phyloP scores from a whole-genome alignment of 2,329 filamentous ascomycete genomes.

The Didymellaceae sp. region DNA sequence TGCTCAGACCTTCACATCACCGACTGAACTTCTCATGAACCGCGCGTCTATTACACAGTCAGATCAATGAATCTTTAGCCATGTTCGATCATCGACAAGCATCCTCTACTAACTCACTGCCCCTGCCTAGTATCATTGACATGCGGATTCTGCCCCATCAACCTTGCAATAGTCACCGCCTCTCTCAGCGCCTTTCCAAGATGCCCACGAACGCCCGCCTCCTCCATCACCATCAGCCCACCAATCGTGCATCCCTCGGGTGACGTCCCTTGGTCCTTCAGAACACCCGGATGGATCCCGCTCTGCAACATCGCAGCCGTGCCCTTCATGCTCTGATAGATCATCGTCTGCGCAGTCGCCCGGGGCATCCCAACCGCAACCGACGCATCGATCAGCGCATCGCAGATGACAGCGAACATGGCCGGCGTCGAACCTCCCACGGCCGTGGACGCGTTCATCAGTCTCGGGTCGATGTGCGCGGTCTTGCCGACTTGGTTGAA shows the following conservation, averaged over 20 bases:
- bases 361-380: constrained; percentile 40
- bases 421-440: constrained; percentile 42
- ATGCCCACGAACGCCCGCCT: constrained; percentile 35
- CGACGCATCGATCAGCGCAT: constrained; percentile 41
- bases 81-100: too few relatives aligned
- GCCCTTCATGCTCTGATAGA: constrained; percentile 43
- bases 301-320: constrained; percentile 40
- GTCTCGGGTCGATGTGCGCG: constrained; percentile 25
- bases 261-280: constrained; percentile 41
- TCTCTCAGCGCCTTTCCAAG: constrained; percentile 53
- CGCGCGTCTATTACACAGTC: too few relatives aligned
- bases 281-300: constrained; percentile 34
- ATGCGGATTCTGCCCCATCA: constrained; percentile 51
- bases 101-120: not conserved
- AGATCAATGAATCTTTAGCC: too few relatives aligned
- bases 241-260: constrained; percentile 45
- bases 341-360: constrained; percentile 32
- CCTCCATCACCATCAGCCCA: constrained; percentile 44
- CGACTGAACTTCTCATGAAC: not conserved
- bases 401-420: constrained; percentile 41
- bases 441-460: constrained; percentile 41
- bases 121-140: constrained; percentile 52
- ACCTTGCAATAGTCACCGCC: constrained; percentile 55
- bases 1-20: not conserved
- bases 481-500: constrained; percentile 35